phyloP scores from a whole-genome alignment of 805 yeast species.

The Lipomyces oligophaga region DNA sequence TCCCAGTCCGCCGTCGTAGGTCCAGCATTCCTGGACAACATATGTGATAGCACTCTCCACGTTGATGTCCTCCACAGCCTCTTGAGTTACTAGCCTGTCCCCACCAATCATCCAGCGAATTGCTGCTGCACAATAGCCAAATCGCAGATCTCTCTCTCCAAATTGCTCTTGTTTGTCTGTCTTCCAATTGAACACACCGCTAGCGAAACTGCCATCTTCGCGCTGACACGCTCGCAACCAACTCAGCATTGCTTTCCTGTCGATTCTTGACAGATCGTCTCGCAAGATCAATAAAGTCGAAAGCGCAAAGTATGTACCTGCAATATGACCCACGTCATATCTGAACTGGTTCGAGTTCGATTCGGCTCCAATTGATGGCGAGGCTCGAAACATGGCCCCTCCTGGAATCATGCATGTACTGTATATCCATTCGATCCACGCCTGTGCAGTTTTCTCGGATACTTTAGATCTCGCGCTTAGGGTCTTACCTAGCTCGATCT shows the following conservation, averaged over 20 bases:
- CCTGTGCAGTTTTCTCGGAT: constrained; percentile 33
- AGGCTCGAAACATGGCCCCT: constrained; percentile 56
- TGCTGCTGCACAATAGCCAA: constrained; percentile 67
- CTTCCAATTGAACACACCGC: constrained; percentile 37
- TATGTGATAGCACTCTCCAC: constrained; percentile 41
- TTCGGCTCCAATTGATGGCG: constrained; percentile 37
- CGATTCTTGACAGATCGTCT: constrained; percentile 37
- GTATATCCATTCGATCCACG: constrained; percentile 46
- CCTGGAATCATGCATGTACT: constrained; percentile 23
- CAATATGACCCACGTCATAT: constrained; percentile 62
- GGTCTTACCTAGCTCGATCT: constrained; percentile 1
- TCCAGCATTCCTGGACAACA: constrained; percentile 39
- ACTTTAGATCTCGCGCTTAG: constrained; percentile 29
- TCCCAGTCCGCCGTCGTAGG: constrained; percentile 63
- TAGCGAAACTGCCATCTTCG: constrained; percentile 54
- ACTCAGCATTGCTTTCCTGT: constrained; percentile 44
- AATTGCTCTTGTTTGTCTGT: constrained; percentile 33
- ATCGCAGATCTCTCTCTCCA: constrained; percentile 69
- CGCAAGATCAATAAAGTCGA: constrained; percentile 50
- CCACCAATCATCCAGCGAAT: constrained; percentile 52
- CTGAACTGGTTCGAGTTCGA: constrained; percentile 8
- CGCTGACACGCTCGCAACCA: constrained; percentile 62
- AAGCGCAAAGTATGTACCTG: constrained; percentile 75
- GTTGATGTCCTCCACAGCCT: constrained; percentile 35
- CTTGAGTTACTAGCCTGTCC: constrained; percentile 37